Conservation (phyloP, 768 basidiomycete genomes). For the Atractiella rhizophila region DNA sequence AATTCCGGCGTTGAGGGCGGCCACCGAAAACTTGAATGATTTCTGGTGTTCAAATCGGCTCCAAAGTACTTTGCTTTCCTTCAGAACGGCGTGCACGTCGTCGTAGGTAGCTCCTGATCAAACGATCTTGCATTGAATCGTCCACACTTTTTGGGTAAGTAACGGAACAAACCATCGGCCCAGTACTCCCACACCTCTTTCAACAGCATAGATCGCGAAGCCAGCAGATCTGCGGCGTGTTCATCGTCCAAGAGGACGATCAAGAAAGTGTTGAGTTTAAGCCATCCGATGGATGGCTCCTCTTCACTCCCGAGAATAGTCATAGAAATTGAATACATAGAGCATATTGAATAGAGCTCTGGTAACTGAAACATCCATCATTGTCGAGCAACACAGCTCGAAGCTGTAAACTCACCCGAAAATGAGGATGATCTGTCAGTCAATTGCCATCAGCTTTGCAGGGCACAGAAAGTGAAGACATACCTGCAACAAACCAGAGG, state of each 20-base stretch:
- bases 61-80: neutral
- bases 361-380: no score
- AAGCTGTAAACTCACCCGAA: no score
- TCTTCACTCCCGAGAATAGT: no score
- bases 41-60: neutral
- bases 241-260: conserved; percentile 41
- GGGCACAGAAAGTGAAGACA: no score
- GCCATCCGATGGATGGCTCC: no score
- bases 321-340: no score
- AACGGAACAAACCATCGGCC: neutral
- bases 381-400: no score
- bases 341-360: no score
- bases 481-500: no score
- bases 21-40: conserved; percentile 1
- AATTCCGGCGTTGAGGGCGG: neutral
- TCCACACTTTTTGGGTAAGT: neutral
- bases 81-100: neutral
- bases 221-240: conserved; percentile 46
- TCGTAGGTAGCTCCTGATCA: conserved; percentile 4
- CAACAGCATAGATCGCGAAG: conserved; percentile 52
- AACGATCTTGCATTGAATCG: conserved; percentile 2
- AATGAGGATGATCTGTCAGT: no score
- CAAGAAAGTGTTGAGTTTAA: no score
- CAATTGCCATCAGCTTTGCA: no score
- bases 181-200: conserved; percentile 32